A percentile compares a stretch with the other conserved stretches of the same genome.
phyloP scores from a whole-genome alignment of 2,329 filamentous ascomycete species.

The Colletotrichum destructivum region DNA sequence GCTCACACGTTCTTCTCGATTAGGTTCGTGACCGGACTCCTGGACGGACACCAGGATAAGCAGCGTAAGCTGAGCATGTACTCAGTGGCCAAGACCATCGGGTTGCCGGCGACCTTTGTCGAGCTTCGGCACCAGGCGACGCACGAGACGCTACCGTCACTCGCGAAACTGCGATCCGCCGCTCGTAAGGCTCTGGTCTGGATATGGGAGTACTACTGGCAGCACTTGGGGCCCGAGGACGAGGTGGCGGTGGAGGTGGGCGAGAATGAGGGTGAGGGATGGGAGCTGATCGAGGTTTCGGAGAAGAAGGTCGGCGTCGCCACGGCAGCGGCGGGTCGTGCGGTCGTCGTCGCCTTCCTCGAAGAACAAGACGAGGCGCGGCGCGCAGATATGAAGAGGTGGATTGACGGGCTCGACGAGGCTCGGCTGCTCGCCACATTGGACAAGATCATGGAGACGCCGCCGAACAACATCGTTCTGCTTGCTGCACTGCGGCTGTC shows the following conservation, averaged over 20 bases:
- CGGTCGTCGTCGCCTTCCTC: conserved; percentile 57
- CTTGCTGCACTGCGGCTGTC: conserved; percentile 62
- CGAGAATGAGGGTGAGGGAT: no score
- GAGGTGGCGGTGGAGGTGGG: conserved; percentile 21
- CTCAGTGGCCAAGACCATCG: conserved; percentile 76
- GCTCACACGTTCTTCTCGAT: conserved; percentile 14
- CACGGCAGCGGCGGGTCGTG: conserved; percentile 48
- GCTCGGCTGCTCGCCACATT: conserved; percentile 55
- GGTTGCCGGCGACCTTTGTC: conserved; percentile 84
- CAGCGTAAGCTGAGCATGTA: conserved; percentile 81
- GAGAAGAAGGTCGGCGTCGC: conserved; percentile 34
- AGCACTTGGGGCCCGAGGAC: conserved; percentile 57
- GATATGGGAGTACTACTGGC: conserved; percentile 95
- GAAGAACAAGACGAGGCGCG: conserved; percentile 51
- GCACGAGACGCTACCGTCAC: conserved; percentile 86
- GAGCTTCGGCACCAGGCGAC: conserved; percentile 92
- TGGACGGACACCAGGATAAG: conserved; percentile 81
- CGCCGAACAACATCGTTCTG: conserved; percentile 61
- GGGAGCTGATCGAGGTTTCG: conserved; percentile 34
- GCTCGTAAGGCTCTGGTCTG: conserved; percentile 81
- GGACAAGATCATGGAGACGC: conserved; percentile 55
- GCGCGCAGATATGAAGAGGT: conserved; percentile 47
- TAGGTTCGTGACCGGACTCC: conserved; percentile 85
- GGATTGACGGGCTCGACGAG: conserved; percentile 55
- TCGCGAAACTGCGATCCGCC: conserved; percentile 80